Evolutionary conservation across 192 early-diverging fungal species (phyloP), one percentile per base, ranked within the genome.

Genomic region (Podila minutissima): DNA sequence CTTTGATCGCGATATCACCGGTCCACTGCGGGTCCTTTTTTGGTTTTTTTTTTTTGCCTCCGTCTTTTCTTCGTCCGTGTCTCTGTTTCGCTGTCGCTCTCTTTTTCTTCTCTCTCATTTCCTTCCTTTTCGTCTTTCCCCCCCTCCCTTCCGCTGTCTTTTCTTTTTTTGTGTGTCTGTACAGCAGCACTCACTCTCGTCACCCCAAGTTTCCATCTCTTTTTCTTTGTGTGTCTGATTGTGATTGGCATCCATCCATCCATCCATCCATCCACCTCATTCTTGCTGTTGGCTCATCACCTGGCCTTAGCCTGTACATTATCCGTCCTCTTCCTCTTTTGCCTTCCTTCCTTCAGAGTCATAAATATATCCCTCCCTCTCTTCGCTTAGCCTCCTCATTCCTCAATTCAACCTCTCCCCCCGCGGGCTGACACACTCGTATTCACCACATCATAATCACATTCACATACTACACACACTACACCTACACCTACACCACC

Each of bases 1-100:
- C 37, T 9, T 37, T 37, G 1, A 3, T 32, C 2, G 31, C 37
- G 37, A 37, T 37, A 37, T 37, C 37, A 37, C 37, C 37, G 10
- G 8, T 37, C 37, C 37, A 37, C 37, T 37, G 37, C 37, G 31
- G 37, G n/a, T 37, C 37, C 10, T 6, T 37, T 37, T 38, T 53
- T 10, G 10, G n/a, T n/a, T n/a, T 67, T 33, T 35, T 58, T 59
- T 32, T 59, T 28, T 41, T 59, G 15, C 7, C 55, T 66, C 64
- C 29, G 46, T 51, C 48, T 31, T 29, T 51, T 41, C 26, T 29
- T 66, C 49, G 22, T 26, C 5, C 41, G 3, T 41, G 33, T 64
- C 32, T 24, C 62, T 33, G 33, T 33, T 32, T 4, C 4, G 1
- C 4, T 32, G 31, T 33, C 33, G 33, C 33, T 33, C 33, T 33